Conservation (phyloP, 1,139 yeast genomes). For the Saccharomycopsis crataegensis region DNA sequence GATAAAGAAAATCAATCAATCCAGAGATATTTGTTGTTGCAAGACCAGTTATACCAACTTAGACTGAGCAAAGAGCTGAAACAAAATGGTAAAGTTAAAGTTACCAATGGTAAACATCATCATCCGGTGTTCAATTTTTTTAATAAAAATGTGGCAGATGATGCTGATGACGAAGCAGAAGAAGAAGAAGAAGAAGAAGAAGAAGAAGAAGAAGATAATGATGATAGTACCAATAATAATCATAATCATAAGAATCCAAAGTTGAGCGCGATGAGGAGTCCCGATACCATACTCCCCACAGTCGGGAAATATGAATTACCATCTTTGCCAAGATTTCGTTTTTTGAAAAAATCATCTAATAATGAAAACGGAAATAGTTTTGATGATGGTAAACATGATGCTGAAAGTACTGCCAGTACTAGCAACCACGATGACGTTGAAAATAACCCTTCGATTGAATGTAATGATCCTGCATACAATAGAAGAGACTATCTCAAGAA, state of each 20-base stretch:
- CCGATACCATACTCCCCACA: too few species aligned
- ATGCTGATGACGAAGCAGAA: neutral
- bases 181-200: conserved; percentile 16
- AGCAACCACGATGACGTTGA: neutral
- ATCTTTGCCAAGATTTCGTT: conserved; percentile 45
- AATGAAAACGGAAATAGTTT: neutral
- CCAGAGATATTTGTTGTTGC: conserved; percentile 52
- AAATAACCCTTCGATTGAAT: conserved; percentile 3
- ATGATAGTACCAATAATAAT: conserved; percentile 25
- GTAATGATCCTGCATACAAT: conserved; percentile 23
- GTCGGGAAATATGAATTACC: conserved; percentile 42
- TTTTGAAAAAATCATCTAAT: conserved; percentile 27
- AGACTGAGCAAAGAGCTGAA: conserved; percentile 39
- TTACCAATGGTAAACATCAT: conserved; percentile 50
- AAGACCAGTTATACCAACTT: conserved; percentile 60
- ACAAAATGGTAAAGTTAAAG: conserved; percentile 31
- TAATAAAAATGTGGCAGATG: conserved; percentile 22
- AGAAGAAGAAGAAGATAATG: conserved; percentile 16
- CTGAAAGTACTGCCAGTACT: neutral
- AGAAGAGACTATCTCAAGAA: conserved; percentile 31
- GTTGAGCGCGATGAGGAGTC: too few species aligned
- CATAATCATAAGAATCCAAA: conserved; percentile 28
- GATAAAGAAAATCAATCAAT: conserved; percentile 55
- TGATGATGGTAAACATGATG: neutral
- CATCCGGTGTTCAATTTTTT: conserved; percentile 29